These are phyloP conservation scores for Suillus cothurnatus DNA, from an alignment of 768 basidiomycete species.

Conservation along the genomic window DNA sequence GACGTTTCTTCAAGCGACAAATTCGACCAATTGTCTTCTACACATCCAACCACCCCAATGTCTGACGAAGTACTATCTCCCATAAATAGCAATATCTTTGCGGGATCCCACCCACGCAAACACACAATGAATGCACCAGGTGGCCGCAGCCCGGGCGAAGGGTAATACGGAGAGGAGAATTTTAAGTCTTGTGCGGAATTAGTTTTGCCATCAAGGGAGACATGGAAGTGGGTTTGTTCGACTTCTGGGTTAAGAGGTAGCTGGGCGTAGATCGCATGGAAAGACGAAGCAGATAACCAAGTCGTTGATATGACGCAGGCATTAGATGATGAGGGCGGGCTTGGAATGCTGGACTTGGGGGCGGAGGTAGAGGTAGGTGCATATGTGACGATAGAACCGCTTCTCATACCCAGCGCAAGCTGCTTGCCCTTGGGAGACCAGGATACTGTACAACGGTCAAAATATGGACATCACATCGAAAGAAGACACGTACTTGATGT, in stretches of 20 bases:
- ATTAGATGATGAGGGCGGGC: slow-evolving; percentile 53
- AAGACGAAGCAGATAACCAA: slow-evolving; percentile 73
- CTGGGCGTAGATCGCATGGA: slow-evolving; percentile 64
- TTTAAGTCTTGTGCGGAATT: slow-evolving; percentile 39
- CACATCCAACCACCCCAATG: slow-evolving; percentile 46
- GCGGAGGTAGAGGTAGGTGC: slow-evolving; percentile 54
- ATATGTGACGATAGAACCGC: slow-evolving; percentile 73
- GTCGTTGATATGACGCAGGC: slow-evolving; percentile 52
- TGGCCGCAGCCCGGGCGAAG: slow-evolving; percentile 47
- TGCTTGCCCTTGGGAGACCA: slow-evolving; percentile 92
- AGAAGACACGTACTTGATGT: slow-evolving; percentile 53
- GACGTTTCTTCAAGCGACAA: slow-evolving; percentile 51
- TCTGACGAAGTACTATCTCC: slow-evolving; percentile 56
- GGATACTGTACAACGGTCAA: slow-evolving; percentile 50
- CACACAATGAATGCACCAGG: slow-evolving; percentile 44
- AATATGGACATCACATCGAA: slow-evolving; percentile 7
- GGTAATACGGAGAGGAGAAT: slow-evolving; percentile 42
- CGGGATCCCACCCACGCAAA: slow-evolving; percentile 47
- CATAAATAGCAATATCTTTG: slow-evolving; percentile 43
- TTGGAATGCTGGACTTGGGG: slow-evolving; percentile 57
- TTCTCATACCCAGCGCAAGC: slow-evolving; percentile 70
- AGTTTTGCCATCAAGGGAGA: slow-evolving; percentile 44
- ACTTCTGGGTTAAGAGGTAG: slow-evolving; percentile 40
- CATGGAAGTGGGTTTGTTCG: slow-evolving; percentile 44
- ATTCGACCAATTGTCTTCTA: slow-evolving; percentile 44